Conservation (phyloP, 1,139 yeast species). For the Zygosaccharomyces sapae region DNA sequence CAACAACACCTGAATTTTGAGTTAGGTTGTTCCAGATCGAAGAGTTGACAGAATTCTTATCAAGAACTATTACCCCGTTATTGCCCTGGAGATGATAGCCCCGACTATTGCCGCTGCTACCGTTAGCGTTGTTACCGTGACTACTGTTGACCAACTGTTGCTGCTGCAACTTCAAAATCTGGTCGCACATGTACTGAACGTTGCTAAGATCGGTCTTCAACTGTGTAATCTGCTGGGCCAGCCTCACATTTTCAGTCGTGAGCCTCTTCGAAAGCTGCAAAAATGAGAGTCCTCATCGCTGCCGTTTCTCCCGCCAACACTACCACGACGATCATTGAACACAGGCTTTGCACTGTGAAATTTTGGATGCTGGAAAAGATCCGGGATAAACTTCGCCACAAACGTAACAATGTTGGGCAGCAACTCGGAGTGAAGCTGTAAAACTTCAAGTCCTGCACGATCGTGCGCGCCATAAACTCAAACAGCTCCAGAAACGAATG, state of each 20-base stretch:
- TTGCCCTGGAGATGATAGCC: too few relatives aligned
- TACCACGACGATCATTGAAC: too few relatives aligned
- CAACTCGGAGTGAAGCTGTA: conserved; percentile 22
- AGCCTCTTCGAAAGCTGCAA: conserved; percentile 28
- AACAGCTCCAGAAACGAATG: conserved; percentile 34
- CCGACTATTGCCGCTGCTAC: too few relatives aligned
- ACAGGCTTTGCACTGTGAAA: conserved; percentile 14
- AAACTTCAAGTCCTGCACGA: conserved; percentile 33
- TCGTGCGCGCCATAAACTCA: conserved; percentile 30
- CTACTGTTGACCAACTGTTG: conserved; percentile 15
- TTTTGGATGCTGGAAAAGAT: conserved; percentile 23
- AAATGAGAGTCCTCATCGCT: conserved; percentile 14
- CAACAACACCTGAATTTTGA: too few relatives aligned
- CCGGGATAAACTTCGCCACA: conserved; percentile 28
- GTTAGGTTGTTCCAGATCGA: conserved; percentile 21
- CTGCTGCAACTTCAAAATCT: conserved; percentile 29
- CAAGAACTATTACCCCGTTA: conserved; percentile 19
- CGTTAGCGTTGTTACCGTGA: conserved; percentile 2
- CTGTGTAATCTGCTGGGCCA: conserved; percentile 30
- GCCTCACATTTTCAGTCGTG: conserved; percentile 32
- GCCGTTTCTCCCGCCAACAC: conserved; percentile 1
- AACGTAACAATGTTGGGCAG: conserved; percentile 30
- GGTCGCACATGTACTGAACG: conserved; percentile 28
- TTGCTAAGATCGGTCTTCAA: conserved; percentile 28
- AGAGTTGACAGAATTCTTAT: conserved; percentile 22